Evolutionary conservation across 257 asterid species (phyloP).

Genomic region (Fraxinus anomala): DNA sequence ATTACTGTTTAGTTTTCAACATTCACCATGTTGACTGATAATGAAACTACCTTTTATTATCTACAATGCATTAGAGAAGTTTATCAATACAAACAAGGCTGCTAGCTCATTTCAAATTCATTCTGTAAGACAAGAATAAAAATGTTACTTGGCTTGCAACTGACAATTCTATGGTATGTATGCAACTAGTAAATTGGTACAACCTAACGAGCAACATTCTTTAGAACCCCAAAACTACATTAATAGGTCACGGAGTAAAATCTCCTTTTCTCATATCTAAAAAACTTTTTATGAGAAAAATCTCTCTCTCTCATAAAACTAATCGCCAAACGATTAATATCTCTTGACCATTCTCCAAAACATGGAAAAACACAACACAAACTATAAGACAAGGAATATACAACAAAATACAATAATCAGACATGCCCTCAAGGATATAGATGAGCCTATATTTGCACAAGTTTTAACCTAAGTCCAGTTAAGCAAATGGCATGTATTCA

Average conservation of each 20-base stretch:
- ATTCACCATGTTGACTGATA: not conserved
- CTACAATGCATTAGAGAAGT: not conserved
- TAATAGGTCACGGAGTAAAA: not conserved
- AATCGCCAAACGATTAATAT: too few species aligned
- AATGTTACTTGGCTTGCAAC: not conserved
- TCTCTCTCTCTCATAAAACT: too few species aligned
- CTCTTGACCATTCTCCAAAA: not conserved
- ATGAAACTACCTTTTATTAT: not conserved
- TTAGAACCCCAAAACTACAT: not conserved
- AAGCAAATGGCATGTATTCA: not conserved
- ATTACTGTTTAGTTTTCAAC: conserved; percentile 12
- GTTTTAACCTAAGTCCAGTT: not conserved
- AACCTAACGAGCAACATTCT: not conserved
- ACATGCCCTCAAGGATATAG: not conserved
- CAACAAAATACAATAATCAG: not conserved
- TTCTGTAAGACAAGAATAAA: not conserved
- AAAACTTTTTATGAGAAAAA: too few species aligned
- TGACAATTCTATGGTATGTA: not conserved
- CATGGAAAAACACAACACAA: not conserved
- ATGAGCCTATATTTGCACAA: not conserved
- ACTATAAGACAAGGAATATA: not conserved
- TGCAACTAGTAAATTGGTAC: not conserved
- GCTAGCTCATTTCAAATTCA: not conserved
- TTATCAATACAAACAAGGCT: not conserved
- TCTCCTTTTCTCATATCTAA: not conserved